Conservation (phyloP, 805 yeast species). For the Torulaspora delbrueckii region DNA sequence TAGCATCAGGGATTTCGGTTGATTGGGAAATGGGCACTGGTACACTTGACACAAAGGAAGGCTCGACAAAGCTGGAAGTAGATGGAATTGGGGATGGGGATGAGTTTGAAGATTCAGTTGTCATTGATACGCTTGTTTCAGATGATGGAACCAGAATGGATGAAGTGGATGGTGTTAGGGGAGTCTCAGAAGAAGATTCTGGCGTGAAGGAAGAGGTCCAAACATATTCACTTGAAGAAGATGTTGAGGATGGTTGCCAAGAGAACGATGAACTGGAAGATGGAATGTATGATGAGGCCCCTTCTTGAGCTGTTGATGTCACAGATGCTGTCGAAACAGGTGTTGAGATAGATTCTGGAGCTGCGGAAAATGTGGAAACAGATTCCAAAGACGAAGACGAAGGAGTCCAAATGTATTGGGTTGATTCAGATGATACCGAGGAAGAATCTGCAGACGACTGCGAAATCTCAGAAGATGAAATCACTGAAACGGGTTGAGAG, state of each 20-base stretch:
- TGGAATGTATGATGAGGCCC: background rate
- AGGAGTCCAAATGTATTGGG: background rate
- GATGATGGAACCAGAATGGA: background rate
- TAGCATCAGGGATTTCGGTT: background rate
- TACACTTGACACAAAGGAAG: background rate
- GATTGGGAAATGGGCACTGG: background rate
- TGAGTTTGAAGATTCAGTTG: background rate
- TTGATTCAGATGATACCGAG: background rate
- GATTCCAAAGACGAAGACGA: background rate
- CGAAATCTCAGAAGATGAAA: background rate
- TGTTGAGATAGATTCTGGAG: background rate
- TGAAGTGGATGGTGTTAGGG: background rate
- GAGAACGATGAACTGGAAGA: background rate
- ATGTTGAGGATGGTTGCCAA: background rate
- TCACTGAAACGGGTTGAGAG: background rate
- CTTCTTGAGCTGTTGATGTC: background rate
- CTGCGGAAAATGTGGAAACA: background rate
- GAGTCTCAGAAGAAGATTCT: background rate
- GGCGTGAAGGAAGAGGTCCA: background rate
- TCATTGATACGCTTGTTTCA: background rate
- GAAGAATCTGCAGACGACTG: background rate
- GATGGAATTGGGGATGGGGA: conserved; percentile 2
- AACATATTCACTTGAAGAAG: background rate
- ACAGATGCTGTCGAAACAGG: background rate
- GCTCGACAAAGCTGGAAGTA: background rate